Conservation (phyloP, 2,329 filamentous ascomycete genomes). For the Dendryphion nanum region DNA sequence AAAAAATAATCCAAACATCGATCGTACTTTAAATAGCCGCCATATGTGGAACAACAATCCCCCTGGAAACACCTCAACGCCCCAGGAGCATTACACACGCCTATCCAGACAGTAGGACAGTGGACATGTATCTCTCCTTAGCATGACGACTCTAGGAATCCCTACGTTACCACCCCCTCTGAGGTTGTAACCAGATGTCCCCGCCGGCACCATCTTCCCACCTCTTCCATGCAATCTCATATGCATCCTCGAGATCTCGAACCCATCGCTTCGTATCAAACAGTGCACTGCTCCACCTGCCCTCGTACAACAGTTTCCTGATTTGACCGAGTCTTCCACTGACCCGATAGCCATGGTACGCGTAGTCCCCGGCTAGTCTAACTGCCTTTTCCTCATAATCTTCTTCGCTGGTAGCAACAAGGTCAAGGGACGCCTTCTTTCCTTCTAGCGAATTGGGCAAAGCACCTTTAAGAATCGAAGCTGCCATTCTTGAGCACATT, state of each 20-base stretch:
- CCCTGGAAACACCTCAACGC: too few species aligned
- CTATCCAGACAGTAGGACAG: too few species aligned
- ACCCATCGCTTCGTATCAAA: constrained; percentile 96
- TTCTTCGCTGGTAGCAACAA: constrained; percentile 75
- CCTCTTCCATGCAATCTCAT: constrained; percentile 80
- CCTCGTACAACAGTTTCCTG: constrained; percentile 76
- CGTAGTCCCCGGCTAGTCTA: constrained; percentile 29
- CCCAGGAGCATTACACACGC: too few species aligned
- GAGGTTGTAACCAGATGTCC: constrained; percentile 73
- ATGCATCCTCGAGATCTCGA: constrained; percentile 80
- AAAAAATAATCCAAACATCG: too few species aligned
- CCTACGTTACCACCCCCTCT: constrained; percentile 2
- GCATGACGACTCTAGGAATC: too few species aligned
- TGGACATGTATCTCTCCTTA: too few species aligned
- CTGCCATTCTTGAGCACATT: constrained; percentile 98
- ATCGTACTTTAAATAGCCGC: too few species aligned
- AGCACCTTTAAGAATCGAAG: constrained; percentile 87
- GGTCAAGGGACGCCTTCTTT: constrained; percentile 63
- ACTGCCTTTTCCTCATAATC: constrained; percentile 71
- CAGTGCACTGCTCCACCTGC: constrained; percentile 79
- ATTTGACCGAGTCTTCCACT: constrained; percentile 73
- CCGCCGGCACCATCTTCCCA: constrained; percentile 88
- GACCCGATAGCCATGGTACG: constrained; percentile 31
- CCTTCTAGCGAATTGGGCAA: constrained; percentile 73
- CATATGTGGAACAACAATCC: too few species aligned